Evolutionary conservation across 2,329 filamentous ascomycete species (phyloP), one percentile per base, ranked within the genome.

Genomic region (Sporothrix luriei): DNA sequence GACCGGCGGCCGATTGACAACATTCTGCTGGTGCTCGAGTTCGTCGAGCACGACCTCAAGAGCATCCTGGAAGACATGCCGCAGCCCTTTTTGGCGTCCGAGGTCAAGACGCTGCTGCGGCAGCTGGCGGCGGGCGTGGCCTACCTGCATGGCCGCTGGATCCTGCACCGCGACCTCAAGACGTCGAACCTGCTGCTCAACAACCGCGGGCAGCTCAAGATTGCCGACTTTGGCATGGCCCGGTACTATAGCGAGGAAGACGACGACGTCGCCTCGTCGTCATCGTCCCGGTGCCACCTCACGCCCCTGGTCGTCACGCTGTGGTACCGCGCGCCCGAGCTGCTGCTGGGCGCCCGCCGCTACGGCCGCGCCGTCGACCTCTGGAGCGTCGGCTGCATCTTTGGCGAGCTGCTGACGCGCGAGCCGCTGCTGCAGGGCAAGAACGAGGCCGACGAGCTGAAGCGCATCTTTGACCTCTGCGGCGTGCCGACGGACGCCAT

Each of bases 211-310:
- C 90, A 91, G 78, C 90, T 99, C 79, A 97, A 97, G 80, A 90
- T 99, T 73, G 95, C 95, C 71, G 95, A 99, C 80, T 99, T 99
- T 77, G 95, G 95, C 78, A 97, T 99, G 93, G 94, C 95, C 3
- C 88, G 95, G 38, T 95, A 95, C 80, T 91, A 91, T 69, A 91
- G 91, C 66, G 88, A 92, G 74, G 69, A 59, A 59, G 38, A 43
- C 33, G 2, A 33, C 16, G 2, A n/a, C 9, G 11, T 46, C 54
- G 26, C 16, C 57, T 38, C 43, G 43, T 49, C 48, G 16, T n/a
- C 48, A 3, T n/a, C 48, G 48, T 21, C 48, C 5, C 1, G 3
- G 33, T 9, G 26, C 1, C 90, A 91, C 72, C 85, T 98, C 71
- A 98, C 95, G 2, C 91, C 94, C 77, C 87, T 98, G 61, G 95